phyloP scores from a whole-genome alignment of 345 rosid genomes.

The Linum lewisii region DNA sequence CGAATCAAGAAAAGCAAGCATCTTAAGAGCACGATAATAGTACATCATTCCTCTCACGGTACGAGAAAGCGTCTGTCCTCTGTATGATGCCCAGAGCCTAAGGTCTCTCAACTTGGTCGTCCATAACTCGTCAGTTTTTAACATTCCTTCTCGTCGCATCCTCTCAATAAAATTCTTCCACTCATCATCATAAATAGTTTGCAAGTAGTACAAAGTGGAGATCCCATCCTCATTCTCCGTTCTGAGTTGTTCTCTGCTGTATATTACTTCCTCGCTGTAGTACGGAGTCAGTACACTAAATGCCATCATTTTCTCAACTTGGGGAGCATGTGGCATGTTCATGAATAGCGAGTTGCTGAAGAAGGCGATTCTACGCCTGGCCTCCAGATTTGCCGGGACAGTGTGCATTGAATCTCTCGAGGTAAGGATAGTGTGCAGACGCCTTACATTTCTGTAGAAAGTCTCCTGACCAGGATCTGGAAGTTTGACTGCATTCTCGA shows the following conservation, averaged over 20 bases:
- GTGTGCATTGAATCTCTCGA: conserved; percentile 89
- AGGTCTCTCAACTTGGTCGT: conserved; percentile 71
- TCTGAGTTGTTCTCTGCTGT: conserved; percentile 81
- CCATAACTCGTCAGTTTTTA: conserved; percentile 59
- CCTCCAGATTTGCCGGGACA: conserved; percentile 80
- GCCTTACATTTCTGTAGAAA: conserved; percentile 79
- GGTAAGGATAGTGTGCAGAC: conserved; percentile 75
- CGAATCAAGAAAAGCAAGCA: conserved; percentile 94
- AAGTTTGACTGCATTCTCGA: conserved; percentile 65
- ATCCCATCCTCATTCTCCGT: conserved; percentile 94
- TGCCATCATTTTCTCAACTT: conserved; percentile 97
- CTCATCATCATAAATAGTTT: conserved; percentile 87
- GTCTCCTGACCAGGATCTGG: conserved; percentile 59
- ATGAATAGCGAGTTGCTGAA: conserved; percentile 93
- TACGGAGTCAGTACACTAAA: conserved; percentile 93
- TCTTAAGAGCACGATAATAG: conserved; percentile 85
- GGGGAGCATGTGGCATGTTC: conserved; percentile 99
- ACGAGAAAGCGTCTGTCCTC: conserved; percentile 93
- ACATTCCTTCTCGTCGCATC: conserved; percentile 80
- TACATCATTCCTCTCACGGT: conserved; percentile 99
- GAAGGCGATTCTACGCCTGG: conserved; percentile 89
- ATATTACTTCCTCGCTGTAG: conserved; percentile 80
- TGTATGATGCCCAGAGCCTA: conserved; percentile 95
- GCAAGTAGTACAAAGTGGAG: conserved; percentile 76
- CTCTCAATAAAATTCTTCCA: conserved; percentile 93